Evolutionary conservation across 1,139 yeast genomes (phyloP), one percentile per base, ranked within the genome.

Genomic region (Suhomyces taliae): DNA sequence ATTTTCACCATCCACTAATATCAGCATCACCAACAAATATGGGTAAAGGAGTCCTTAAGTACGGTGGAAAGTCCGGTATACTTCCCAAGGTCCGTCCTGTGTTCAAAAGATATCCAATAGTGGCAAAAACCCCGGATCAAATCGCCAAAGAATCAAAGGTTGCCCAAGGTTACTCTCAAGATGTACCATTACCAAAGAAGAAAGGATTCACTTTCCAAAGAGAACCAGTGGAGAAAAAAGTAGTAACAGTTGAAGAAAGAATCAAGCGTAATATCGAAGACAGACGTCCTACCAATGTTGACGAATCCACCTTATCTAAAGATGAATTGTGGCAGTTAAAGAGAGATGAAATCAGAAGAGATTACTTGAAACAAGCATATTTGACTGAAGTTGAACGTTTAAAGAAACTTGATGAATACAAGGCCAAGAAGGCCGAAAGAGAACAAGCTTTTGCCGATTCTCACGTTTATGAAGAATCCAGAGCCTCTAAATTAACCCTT

Each of bases 21-120:
- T 34, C 43, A 39, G 12, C 40, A 39, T 12, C 40, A 53, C 32
- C 42, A 19, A 19, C 24, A 19, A 19, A 19, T 19, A 77, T 78
- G 83, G 79, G 82, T 48, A 81, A 78, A 57, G 75, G 82, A 48
- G 70, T 74, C 27, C 61, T 78, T 40, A 79, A 74, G 56, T 74
- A 68, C 57, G 83, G 83, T 33, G 83, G 83, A n/a, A 87, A 87
- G 69, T 85, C 95, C 45, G 97, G 97, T 62, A 74, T 88, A 42
- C 76, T 90, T 55, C 97, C 97, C 44, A 76, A 72, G 49, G 83
- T 87, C 11, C 83, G 96, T 60, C 82, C 86, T 36, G 80, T 86
- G 36, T 78, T 87, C 70, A 85, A 82, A 59, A 71, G 76, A 40
- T 60, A 59, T 46, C 90, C 91, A 2, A 77, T 82, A 45, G 81